Evolutionary conservation across 176 grass and related monocot genomes (phyloP).

Genomic region (Chrysopogon serrulatus): DNA sequence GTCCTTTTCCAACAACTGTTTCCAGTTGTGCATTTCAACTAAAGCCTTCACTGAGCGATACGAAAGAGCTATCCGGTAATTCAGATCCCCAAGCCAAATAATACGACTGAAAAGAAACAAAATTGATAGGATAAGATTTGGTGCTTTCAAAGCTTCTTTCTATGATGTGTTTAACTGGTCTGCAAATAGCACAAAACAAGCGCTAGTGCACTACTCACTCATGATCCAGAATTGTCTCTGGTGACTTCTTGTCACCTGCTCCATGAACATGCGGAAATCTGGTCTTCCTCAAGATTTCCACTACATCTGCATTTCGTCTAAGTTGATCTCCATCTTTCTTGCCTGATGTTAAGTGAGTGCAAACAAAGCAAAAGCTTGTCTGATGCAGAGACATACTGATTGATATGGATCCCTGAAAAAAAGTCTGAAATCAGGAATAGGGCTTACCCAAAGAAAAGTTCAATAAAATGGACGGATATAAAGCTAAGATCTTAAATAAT

Average conservation of each 20-base stretch:
- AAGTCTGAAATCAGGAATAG: neutral
- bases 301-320: constrained; percentile 79
- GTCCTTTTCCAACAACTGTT: constrained; percentile 81
- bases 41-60: constrained; percentile 91
- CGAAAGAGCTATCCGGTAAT: constrained; percentile 92
- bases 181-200: neutral
- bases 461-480: neutral
- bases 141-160: neutral
- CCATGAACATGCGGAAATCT: constrained; percentile 79
- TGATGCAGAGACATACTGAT: constrained; percentile 94
- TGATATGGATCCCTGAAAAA: constrained; percentile 80
- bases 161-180: neutral
- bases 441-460: neutral
- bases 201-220: constrained; percentile 45
- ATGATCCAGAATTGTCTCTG: constrained; percentile 82
- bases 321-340: constrained; percentile 90
- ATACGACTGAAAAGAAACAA: constrained; percentile 60
- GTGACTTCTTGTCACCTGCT: constrained; percentile 57
- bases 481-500: neutral
- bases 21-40: constrained; percentile 96
- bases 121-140: neutral
- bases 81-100: constrained; percentile 98
- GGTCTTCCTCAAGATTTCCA: constrained; percentile 86
- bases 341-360: constrained; percentile 93
- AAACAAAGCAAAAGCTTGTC: constrained; percentile 97